phyloP scores from a whole-genome alignment of 2,329 filamentous ascomycete species.

The Aspergillus eucalypticola region DNA sequence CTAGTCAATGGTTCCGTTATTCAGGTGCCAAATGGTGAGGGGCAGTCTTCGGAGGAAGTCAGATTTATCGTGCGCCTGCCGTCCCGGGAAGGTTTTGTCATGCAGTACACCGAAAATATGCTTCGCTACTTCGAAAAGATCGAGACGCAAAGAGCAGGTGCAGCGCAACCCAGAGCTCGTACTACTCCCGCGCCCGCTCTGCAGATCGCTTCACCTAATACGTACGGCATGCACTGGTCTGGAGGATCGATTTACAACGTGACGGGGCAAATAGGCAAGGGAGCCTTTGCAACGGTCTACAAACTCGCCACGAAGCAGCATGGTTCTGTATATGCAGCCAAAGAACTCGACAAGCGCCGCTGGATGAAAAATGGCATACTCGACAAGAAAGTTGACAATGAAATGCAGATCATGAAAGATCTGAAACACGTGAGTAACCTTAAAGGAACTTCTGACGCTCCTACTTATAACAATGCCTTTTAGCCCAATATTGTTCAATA shows the following conservation, averaged over 20 bases:
- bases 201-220: conserved; percentile 40
- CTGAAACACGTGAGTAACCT: conserved; percentile 70
- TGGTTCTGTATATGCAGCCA: conserved; percentile 82
- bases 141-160: conserved; percentile 26
- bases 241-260: conserved; percentile 85
- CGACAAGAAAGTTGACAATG: conserved; percentile 90
- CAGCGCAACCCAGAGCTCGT: conserved; percentile 25
- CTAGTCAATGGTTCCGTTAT: conserved; percentile 73
- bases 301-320: conserved; percentile 83
- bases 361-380: conserved; percentile 91
- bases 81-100: conserved; percentile 67
- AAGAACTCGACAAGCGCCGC: conserved; percentile 88
- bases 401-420: conserved; percentile 92
- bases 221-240: conserved; percentile 72
- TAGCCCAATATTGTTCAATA: conserved; percentile 89
- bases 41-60: conserved; percentile 59
- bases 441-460: not conserved
- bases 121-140: conserved; percentile 60
- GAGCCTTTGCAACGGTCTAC: conserved; percentile 92
- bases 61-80: conserved; percentile 86
- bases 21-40: conserved; percentile 59
- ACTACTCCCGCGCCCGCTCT: conserved; percentile 28
- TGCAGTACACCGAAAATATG: conserved; percentile 69
- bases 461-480: conserved; percentile 13
- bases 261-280: conserved; percentile 79